These are phyloP conservation scores for Alternaria gaisen DNA, from an alignment of 2,329 filamentous ascomycete genomes.

Conservation along the genomic window DNA sequence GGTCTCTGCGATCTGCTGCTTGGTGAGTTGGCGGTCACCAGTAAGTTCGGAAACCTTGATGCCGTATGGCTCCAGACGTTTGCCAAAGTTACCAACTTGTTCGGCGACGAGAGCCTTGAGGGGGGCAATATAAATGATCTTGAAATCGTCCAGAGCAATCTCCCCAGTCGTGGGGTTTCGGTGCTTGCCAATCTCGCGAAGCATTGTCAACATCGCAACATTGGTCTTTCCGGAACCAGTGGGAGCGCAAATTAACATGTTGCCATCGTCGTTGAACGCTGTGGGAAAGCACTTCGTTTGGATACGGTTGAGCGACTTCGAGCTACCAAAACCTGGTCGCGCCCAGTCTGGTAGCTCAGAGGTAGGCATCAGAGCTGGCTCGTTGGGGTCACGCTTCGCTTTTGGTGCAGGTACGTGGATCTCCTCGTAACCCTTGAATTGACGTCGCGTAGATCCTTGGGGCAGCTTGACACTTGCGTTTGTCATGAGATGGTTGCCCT, in stretches of 20 bases:
- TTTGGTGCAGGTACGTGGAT: constrained; percentile 96
- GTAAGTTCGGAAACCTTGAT: constrained; percentile 95
- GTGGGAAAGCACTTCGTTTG: constrained; percentile 92
- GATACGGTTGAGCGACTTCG: constrained; percentile 90
- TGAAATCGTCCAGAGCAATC: constrained; percentile 95
- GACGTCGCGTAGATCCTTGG: constrained; percentile 91
- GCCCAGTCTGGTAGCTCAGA: constrained; percentile 94
- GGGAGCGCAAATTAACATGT: constrained; percentile 96
- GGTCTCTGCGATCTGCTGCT: constrained; percentile 97
- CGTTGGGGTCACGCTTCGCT: constrained; percentile 80
- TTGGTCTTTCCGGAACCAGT: constrained; percentile 99
- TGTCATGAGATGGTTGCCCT: constrained; percentile 99
- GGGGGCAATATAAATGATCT: constrained; percentile 97
- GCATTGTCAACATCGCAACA: constrained; percentile 95
- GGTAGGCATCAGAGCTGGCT: constrained; percentile 79
- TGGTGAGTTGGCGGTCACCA: constrained; percentile 96
- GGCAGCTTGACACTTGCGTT: constrained; percentile 94
- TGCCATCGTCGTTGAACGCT: constrained; percentile 92
- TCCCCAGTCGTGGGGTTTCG: constrained; percentile 88
- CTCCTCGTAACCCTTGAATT: constrained; percentile 98
- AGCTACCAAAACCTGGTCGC: constrained; percentile 81
- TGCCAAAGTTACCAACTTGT: constrained; percentile 97
- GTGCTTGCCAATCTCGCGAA: constrained; percentile 96
- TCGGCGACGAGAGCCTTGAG: constrained; percentile 96
- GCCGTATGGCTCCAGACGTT: constrained; percentile 87